phyloP scores from a whole-genome alignment of 73 alveolate genomes.

The Paraurostyla sp. region DNA sequence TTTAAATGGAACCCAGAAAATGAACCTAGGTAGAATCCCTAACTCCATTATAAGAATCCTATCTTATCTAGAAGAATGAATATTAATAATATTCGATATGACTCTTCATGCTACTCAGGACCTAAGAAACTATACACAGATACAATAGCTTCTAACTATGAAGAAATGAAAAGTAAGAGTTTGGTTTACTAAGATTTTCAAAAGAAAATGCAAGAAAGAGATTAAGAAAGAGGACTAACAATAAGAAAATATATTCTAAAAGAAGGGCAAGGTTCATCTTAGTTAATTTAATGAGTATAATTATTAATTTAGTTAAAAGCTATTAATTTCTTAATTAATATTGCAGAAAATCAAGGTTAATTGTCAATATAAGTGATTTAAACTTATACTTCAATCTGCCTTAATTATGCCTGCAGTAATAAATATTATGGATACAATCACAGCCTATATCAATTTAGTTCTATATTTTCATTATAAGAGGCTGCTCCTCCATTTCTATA shows the following conservation, averaged over 20 bases:
- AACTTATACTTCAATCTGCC: too few relatives aligned
- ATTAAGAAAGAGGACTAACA: neutral
- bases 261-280: neutral
- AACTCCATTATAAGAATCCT: neutral
- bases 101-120: neutral
- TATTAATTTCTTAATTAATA: too few relatives aligned
- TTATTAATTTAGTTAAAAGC: neutral
- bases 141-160: too few relatives aligned
- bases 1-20: conserved; percentile 12
- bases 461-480: too few relatives aligned
- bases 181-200: neutral
- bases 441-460: too few relatives aligned
- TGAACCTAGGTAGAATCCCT: neutral
- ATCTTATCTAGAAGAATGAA: neutral
- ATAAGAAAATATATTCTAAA: neutral
- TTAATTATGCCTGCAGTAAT: too few relatives aligned
- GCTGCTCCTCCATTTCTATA: too few relatives aligned
- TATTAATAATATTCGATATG: conserved; percentile 11
- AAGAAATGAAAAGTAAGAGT: neutral
- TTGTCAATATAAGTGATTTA: too few relatives aligned
- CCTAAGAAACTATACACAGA: too few relatives aligned
- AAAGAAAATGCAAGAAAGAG: neutral
- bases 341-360: too few relatives aligned
- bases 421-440: too few relatives aligned
- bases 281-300: neutral